A percentile compares a stretch with the other conserved stretches of the same genome.
These are phyloP conservation scores for Alternaria incomplexa DNA, from an alignment of 2,329 filamentous ascomycete species.

Conservation along the genomic window DNA sequence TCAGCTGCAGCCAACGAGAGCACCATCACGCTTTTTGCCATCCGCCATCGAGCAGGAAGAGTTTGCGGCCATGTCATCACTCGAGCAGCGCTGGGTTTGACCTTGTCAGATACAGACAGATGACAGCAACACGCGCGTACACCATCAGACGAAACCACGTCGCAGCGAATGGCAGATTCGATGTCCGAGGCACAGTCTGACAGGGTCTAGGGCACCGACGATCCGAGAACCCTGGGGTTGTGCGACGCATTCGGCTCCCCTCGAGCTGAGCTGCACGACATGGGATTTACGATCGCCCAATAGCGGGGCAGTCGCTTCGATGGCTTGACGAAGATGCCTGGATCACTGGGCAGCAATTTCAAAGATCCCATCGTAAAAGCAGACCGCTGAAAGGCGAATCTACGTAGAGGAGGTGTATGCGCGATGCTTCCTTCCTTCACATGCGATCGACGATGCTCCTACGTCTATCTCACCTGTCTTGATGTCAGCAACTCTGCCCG, in stretches of 20 bases:
- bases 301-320: background rate
- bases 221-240: slow-evolving; percentile 8
- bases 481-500: background rate
- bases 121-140: slow-evolving; percentile 4
- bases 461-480: background rate
- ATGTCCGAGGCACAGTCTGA: background rate
- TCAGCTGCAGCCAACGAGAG: background rate
- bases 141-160: background rate
- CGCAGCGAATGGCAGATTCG: slow-evolving; percentile 2
- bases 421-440: background rate
- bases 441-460: background rate
- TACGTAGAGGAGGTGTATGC: background rate
- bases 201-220: slow-evolving; percentile 9
- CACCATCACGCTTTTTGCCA: background rate
- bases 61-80: background rate
- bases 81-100: background rate
- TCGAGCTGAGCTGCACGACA: slow-evolving; percentile 3
- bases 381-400: background rate
- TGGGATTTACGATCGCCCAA: background rate
- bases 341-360: background rate
- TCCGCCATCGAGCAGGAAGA: background rate
- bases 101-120: background rate
- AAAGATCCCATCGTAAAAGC: background rate
- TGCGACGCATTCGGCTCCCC: background rate
- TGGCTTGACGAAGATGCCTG: background rate